Base-by-base conservation (phyloP, 2,329 filamentous ascomycete species). In the Fusarium sp. region DNA sequence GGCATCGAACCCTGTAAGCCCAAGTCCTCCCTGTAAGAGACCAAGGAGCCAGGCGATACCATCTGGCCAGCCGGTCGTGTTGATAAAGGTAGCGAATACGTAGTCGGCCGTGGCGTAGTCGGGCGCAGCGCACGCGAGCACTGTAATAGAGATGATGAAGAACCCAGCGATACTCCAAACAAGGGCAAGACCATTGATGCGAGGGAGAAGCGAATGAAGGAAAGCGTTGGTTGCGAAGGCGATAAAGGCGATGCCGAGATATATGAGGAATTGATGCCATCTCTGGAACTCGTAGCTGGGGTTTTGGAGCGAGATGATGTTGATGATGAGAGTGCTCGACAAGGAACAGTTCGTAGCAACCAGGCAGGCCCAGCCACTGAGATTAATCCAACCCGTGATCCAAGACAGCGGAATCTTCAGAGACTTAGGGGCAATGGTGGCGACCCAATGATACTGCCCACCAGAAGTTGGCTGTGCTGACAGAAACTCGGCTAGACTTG, bases 361-460 rank as follows among this genome's bases (percentile, higher is more conserved):
- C 32, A 94, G 81, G 30, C 89, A 88, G 48, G 80, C 75, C 91
- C 92, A 93, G 24, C 91, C 91, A 18, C 89, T 90, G 47, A 91
- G 88, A 75, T 91, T 92, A 78, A 91, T 92, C 91, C 91, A 94
- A 10, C 79, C 80, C 1, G 79, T 82, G 1, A 81, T 66, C 80
- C 80, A 82, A 6, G 80, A 81, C 3, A 82, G 63, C 0, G 73
- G 66, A 2, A 69, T 66, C 42, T 75, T 77, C 4, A 77, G 50
- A 3, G 75, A 73, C 0, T 39, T 48, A 0, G 75, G 75, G 1
- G 75, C 71, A 48, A 77, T 74, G 8, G 69, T 76, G n/a, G 92
- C 91, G 4, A 92, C 92, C 92, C 92, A 94, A 78, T 93, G 91
- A 72, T 94, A 93, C 79, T 91, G 87, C 8, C 88, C 90, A 69